Conservation (phyloP, 2,329 filamentous ascomycete species). For the Botrytis byssoidea region DNA sequence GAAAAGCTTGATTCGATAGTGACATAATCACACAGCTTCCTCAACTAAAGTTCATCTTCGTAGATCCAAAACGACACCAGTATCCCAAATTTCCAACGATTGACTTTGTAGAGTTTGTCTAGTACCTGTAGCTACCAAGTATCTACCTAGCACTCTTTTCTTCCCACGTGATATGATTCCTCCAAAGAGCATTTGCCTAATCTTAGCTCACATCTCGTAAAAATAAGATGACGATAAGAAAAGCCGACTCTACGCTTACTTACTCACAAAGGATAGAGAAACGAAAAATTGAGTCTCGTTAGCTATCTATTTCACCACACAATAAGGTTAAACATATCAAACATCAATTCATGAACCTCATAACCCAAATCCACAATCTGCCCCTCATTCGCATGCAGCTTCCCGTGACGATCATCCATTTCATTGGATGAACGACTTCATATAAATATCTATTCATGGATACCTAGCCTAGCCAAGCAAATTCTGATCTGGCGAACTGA, state of each 20-base stretch:
- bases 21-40: neutral
- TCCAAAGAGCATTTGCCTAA: too few species aligned
- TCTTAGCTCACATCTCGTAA: too few species aligned
- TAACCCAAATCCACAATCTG: neutral
- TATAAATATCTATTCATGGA: neutral
- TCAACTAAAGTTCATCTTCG: neutral
- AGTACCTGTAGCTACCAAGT: neutral
- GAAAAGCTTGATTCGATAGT: neutral
- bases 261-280: neutral
- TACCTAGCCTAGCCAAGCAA: neutral
- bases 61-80: neutral
- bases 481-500: neutral
- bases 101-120: neutral
- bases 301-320: neutral
- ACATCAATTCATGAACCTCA: too few species aligned
- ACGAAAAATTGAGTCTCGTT: neutral
- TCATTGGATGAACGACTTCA: neutral
- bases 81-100: neutral
- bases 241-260: neutral
- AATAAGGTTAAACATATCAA: too few species aligned
- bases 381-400: neutral
- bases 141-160: neutral
- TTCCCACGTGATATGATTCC: neutral
- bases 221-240: neutral
- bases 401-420: neutral